These are phyloP conservation scores for Talaromyces trachyspermus DNA, from an alignment of 495 filamentous ascomycete species.

Conservation along the genomic window DNA sequence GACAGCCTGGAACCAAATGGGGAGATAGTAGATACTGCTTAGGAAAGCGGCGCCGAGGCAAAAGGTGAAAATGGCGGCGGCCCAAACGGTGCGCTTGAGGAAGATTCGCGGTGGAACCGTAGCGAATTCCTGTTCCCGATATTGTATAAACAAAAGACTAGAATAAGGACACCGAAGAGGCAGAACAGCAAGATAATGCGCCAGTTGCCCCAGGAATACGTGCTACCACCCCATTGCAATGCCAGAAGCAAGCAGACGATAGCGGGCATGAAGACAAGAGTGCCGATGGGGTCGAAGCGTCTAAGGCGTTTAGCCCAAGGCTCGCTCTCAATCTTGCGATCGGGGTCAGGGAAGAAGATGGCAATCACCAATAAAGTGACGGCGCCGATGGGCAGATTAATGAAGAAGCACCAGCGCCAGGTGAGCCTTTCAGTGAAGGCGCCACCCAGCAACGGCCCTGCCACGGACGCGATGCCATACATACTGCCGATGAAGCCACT, in stretches of 20 bases:
- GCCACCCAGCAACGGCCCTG: conserved; percentile 35
- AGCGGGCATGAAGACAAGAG: conserved; percentile 17
- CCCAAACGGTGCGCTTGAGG: background rate
- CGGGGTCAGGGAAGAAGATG: conserved; percentile 19
- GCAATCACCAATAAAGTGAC: conserved; percentile 23
- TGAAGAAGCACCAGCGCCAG: conserved; percentile 48
- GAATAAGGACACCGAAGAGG: conserved; percentile 12
- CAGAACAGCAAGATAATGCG: conserved; percentile 18
- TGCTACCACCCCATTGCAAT: conserved; percentile 18
- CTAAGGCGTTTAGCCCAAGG: conserved; percentile 18
- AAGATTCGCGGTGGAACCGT: conserved; percentile 3
- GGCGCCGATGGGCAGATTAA: conserved; percentile 40
- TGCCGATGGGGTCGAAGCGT: conserved; percentile 26
- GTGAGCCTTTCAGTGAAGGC: conserved; percentile 32
- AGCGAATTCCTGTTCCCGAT: background rate
- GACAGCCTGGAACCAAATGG: conserved; percentile 6
- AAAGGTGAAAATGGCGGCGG: background rate
- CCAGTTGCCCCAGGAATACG: conserved; percentile 17
- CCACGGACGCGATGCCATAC: conserved; percentile 31
- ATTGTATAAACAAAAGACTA: conserved; percentile 23
- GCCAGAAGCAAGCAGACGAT: conserved; percentile 24
- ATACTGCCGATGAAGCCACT: conserved; percentile 28
- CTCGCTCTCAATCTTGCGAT: conserved; percentile 8
- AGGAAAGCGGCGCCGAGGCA: conserved; percentile 26
- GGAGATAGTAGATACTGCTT: conserved; percentile 3